Conservation (phyloP, 1,284 basidiomycete genomes). For the Paramarasmius palmivorus region DNA sequence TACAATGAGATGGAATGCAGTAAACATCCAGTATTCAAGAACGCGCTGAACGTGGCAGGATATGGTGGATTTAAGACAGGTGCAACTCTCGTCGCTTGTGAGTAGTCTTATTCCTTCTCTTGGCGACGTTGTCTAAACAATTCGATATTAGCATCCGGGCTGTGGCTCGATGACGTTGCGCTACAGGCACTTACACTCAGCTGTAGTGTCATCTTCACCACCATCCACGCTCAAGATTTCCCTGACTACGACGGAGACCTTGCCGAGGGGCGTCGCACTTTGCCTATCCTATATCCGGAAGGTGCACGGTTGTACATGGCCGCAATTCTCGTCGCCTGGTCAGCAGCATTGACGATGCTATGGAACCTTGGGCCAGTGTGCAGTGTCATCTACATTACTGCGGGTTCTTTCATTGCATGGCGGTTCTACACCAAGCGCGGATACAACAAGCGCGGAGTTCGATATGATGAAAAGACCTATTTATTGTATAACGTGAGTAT, state of each 20-base stretch:
- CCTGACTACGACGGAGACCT: constrained; percentile 31
- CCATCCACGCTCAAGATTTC: constrained; percentile 38
- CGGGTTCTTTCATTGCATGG: constrained; percentile 19
- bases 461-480: constrained; percentile 18
- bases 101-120: constrained; percentile 1
- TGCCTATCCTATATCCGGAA: constrained; percentile 31
- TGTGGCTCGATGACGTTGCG: constrained; percentile 19
- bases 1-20: constrained; percentile 27
- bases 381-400: constrained; percentile 10
- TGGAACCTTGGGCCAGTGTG: constrained; percentile 19
- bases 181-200: constrained; percentile 25
- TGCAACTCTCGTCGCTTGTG: constrained; percentile 31
- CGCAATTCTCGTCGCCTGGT: constrained; percentile 18
- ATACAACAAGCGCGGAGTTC: constrained; percentile 14
- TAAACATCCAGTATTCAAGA: constrained; percentile 27
- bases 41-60: constrained; percentile 27
- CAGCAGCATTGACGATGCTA: constrained; percentile 13
- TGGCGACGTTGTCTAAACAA: neutral
- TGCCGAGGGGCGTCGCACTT: constrained; percentile 27
- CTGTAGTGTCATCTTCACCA: constrained; percentile 27
- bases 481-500: constrained; percentile 22
- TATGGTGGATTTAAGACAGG: constrained; percentile 33
- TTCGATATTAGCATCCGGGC: neutral
- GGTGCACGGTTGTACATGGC: constrained; percentile 20
- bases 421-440: constrained; percentile 18